Evolutionary conservation across 176 grass and related monocot genomes (phyloP).

Genomic region (Urochloa ruziziensis): DNA sequence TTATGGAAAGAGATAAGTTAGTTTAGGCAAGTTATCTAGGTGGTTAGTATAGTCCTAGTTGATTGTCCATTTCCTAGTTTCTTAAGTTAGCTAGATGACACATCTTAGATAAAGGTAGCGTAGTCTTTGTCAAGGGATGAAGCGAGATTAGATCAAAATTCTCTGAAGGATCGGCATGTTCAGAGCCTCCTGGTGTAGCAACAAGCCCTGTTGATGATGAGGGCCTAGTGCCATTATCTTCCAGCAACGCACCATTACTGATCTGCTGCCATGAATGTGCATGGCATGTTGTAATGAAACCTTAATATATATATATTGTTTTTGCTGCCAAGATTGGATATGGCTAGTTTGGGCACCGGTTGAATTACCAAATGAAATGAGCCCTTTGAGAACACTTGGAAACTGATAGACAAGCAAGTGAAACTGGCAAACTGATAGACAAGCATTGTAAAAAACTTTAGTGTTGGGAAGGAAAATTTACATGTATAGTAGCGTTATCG

Average conservation of each 20-base stretch:
- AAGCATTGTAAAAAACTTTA: background rate
- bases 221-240: background rate
- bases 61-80: background rate
- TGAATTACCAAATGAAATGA: background rate
- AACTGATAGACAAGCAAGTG: background rate
- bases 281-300: background rate
- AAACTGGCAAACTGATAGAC: background rate
- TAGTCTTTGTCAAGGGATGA: background rate
- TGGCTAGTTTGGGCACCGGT: background rate
- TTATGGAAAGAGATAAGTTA: background rate
- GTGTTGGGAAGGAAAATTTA: background rate
- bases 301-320: too few species aligned
- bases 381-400: background rate
- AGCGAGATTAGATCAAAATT: background rate
- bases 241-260: background rate
- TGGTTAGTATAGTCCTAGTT: background rate
- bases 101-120: background rate
- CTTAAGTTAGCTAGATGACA: background rate
- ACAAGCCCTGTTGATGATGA: background rate
- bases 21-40: background rate
- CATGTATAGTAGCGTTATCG: background rate
- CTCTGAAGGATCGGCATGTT: background rate
- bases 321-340: background rate
- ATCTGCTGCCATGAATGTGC: background rate
- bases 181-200: background rate